Evolutionary conservation across 306 rosid genomes (phyloP), one percentile per base, ranked within the genome.

Genomic region (Casuarina equisetifolia): DNA sequence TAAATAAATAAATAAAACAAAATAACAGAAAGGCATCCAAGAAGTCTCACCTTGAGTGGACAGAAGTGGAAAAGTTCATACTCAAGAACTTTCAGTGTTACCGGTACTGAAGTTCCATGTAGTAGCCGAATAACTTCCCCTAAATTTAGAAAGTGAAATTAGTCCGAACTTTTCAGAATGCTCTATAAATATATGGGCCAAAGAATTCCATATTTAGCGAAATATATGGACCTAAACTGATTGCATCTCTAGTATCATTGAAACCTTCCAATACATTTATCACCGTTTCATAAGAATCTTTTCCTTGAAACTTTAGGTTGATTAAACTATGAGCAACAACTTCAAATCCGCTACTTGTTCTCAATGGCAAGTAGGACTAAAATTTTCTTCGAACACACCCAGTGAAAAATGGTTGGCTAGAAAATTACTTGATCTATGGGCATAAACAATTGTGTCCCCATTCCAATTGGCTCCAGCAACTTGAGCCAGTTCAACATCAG

Each of bases 31-130:
- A 9, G 64, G 46, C 9, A 25, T 50, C 12, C n/a, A 51, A 20
- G 42, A 46, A 55, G 10, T 25, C 86, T 73, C 71, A 91, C 99
- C 81, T 82, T 87, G 76, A 96, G 76, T 45, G 97, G 99, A 79
- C 89, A 88, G 88, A 92, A 82, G 78, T 92, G 98, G 88, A 85
- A 92, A 40, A 96, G 92, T 77, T 92, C 99, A 72, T 90, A 93
- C 71, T 92, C 99, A 38, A 96, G 85, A 57, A 86, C 98, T 69
- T 85, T 80, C 13, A 96, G 89, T 0, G 96, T 90, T 79, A 92
- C 91, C 0, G 97, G 99, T 74, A 96, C 35, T 0, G 98, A 91
- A 75, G 86, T 97, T 11, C 89, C 96, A 77, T 92, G 82, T 0
- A 98, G 94, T 50, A 96, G 76, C 64, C 94, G 87, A 82, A 81